phyloP scores from a whole-genome alignment of 1,139 yeast species.

The Geotrichum histeridarum region DNA sequence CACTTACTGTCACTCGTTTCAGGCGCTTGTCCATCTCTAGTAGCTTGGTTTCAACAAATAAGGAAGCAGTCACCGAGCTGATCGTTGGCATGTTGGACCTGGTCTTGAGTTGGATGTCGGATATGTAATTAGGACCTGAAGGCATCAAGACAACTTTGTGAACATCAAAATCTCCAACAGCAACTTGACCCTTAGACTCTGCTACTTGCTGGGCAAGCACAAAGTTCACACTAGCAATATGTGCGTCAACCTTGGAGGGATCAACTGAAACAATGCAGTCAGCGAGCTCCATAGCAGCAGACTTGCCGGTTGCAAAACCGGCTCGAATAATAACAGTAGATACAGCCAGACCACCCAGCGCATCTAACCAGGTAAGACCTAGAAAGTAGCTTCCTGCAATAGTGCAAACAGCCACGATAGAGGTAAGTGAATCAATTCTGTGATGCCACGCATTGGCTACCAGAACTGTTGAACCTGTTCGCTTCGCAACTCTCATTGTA shows the following conservation, averaged over 20 bases:
- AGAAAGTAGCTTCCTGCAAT: slow-evolving; percentile 80
- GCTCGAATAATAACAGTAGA: slow-evolving; percentile 77
- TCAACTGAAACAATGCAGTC: slow-evolving; percentile 44
- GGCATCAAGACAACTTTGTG: slow-evolving; percentile 27
- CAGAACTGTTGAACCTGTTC: slow-evolving; percentile 77
- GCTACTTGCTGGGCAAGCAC: slow-evolving; percentile 5
- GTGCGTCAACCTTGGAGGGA: background rate
- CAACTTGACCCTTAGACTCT: background rate
- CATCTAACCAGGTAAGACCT: slow-evolving; percentile 76
- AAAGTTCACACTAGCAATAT: background rate
- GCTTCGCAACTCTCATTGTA: slow-evolving; percentile 71
- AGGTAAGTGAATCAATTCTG: slow-evolving; percentile 86
- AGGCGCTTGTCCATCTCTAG: slow-evolving; percentile 36
- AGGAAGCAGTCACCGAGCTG: slow-evolving; percentile 15
- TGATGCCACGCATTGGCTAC: slow-evolving; percentile 99
- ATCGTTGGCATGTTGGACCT: slow-evolving; percentile 1
- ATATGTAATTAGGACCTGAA: slow-evolving; percentile 31
- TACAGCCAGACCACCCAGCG: slow-evolving; percentile 85
- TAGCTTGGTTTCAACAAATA: slow-evolving; percentile 35
- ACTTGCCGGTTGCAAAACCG: slow-evolving; percentile 68
- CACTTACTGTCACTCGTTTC: slow-evolving; percentile 38
- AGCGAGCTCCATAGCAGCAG: slow-evolving; percentile 68
- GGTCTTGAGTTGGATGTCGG: slow-evolving; percentile 20
- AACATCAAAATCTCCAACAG: slow-evolving; percentile 31
- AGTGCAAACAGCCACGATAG: slow-evolving; percentile 82